A percentile compares a stretch with the other conserved stretches of the same genome.
These are phyloP conservation scores for Tolypocladium guangdongense DNA, from an alignment of 2,329 filamentous ascomycete genomes.

Conservation along the genomic window DNA sequence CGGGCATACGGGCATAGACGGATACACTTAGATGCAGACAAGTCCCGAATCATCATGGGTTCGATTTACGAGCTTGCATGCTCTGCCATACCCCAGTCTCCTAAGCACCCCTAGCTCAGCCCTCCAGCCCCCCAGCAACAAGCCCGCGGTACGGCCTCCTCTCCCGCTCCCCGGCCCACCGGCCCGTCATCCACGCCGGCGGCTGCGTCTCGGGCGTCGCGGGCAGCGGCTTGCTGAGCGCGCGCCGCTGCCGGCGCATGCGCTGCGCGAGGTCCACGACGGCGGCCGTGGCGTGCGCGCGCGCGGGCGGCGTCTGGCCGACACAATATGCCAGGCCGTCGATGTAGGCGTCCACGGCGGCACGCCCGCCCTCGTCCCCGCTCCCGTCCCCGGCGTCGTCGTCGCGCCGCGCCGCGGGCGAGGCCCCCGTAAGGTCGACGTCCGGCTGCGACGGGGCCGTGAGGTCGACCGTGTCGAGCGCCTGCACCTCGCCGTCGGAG, in stretches of 20 bases:
- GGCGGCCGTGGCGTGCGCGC: constrained; percentile 9
- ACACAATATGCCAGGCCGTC: constrained; percentile 21
- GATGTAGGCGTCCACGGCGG: constrained; percentile 7
- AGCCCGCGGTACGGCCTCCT: constrained; percentile 12
- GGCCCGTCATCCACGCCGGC: constrained; percentile 8
- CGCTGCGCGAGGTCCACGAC: constrained; percentile 14
- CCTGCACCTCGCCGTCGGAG: neutral
- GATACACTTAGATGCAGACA: no score
- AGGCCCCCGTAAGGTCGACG: neutral
- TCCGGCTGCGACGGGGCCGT: neutral
- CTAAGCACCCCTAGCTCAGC: neutral
- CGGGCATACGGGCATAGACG: no score
- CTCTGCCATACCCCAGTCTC: no score
- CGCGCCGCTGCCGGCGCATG: neutral
- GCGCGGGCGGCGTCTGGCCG: constrained; percentile 14
- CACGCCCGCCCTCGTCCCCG: neutral
- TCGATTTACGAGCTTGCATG: no score
- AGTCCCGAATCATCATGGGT: no score
- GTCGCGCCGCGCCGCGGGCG: neutral
- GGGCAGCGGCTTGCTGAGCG: constrained; percentile 18
- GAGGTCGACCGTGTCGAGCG: neutral
- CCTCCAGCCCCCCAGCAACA: neutral
- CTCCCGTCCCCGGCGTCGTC: neutral
- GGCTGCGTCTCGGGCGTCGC: constrained; percentile 17
- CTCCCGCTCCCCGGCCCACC: neutral